Evolutionary conservation across 192 early-diverging fungal genomes (phyloP).

Genomic region (Podila epigama): DNA sequence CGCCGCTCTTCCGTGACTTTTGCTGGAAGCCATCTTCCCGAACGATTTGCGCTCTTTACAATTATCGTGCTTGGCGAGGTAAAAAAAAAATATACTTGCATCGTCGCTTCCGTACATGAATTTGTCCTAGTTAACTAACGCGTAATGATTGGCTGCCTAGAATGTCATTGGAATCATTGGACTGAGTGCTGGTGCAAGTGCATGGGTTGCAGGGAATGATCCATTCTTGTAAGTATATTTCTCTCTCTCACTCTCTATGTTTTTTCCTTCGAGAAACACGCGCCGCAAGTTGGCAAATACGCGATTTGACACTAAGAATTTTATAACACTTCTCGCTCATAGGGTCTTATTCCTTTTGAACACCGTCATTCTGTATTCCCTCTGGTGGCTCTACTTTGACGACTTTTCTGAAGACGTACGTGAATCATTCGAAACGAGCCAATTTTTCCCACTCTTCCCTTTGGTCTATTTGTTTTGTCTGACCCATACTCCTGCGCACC

Average conservation of each 20-base stretch:
- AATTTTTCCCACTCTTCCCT: neutral
- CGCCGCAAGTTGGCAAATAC: too few species aligned
- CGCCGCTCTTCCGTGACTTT: slow-evolving; percentile 51
- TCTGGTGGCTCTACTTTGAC: slow-evolving; percentile 64
- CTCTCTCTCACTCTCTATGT: too few species aligned
- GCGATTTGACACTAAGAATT: too few species aligned
- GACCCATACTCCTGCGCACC: neutral
- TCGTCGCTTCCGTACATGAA: too few species aligned
- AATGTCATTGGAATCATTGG: slow-evolving; percentile 33
- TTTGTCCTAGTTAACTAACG: too few species aligned
- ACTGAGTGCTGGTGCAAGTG: slow-evolving; percentile 18
- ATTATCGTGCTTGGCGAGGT: slow-evolving; percentile 56
- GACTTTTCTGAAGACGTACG: slow-evolving; percentile 59
- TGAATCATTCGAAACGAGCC: neutral
- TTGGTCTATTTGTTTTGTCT: too few species aligned
- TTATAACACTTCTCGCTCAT: neutral
- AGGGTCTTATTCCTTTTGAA: slow-evolving; percentile 23
- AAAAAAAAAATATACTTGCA: neutral
- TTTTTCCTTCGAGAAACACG: too few species aligned
- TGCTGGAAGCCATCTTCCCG: slow-evolving; percentile 60
- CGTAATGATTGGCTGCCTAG: too few species aligned
- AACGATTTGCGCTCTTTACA: slow-evolving; percentile 54
- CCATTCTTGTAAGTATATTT: slow-evolving; percentile 27
- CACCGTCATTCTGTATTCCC: slow-evolving; percentile 49
- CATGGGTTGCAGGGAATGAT: slow-evolving; percentile 10